Base-by-base conservation (phyloP, 2,329 filamentous ascomycete genomes). In the Alternaria sp. region DNA sequence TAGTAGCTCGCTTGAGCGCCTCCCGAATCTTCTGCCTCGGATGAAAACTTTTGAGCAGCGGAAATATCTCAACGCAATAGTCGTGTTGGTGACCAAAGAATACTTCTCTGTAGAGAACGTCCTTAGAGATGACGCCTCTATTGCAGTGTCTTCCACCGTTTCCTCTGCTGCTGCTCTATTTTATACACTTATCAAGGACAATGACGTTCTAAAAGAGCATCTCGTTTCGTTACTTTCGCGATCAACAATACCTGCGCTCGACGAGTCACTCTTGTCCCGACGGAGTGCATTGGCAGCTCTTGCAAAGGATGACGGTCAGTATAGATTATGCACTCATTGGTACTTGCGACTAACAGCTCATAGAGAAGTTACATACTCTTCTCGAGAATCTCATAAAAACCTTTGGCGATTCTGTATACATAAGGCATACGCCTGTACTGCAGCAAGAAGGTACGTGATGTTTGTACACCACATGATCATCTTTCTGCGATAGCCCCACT, bases 331-430 rank as follows among this genome's bases (percentile, higher is more conserved):
- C 9, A 5, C 25, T n/a, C 0, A 4, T 14, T 8, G 3, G 10
- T 18, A 25, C 3, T 6, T 5, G 34, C 68, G 11, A 71, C 58
- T 71, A n/a, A 73, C 25, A 55, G 59, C 25, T 58, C n/a, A 12
- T 32, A 77, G 67, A 70, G 30, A 85, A 84, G 20, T 79, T 92
- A 2, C 80, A 84, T 5, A 81, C 75, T 0, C 81, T 92, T 36
- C 75, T 94, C 57, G 88, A 93, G 70, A 92, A 88, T 72, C 87
- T 85, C 50, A 81, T 97, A 50, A 83, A 82, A 40, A 87, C 90
- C 50, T 97, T 98, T 76, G 92, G 92, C 1, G 94, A 97, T 70
- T 88, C 91, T 51, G 82, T 98, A 11, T 97, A 93, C 71, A 93
- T 98, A 68, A 91, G 88, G 59, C 93, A 98, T 78, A 87, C 91